Base-by-base conservation (phyloP, 208 protist species). In the Sergeia podlipaevii region DNA sequence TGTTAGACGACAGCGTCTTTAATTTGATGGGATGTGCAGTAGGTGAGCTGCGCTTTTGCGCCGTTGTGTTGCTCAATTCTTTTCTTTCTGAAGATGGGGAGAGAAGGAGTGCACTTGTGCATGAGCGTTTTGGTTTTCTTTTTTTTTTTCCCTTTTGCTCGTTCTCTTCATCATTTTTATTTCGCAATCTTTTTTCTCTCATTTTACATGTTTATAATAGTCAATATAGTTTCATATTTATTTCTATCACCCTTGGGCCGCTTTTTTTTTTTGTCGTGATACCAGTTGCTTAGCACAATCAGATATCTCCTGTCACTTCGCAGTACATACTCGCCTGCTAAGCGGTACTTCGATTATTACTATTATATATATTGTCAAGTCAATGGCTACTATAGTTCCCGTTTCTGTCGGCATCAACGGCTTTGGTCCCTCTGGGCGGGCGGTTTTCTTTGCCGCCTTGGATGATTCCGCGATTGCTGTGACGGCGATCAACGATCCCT, bases 401-500 rank as follows among this genome's bases (percentile, higher is more conserved):
- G 45, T 80, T 21, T 55, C 21, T 34, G 37, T 97, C 41, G 91
- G 95, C 34, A 98, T 98, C 68, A 99, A 98, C 75, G 97, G 97
- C 51, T 99, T 99, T 65, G 97, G 97, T 52, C 70, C 93, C 44
- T 89, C 98, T 48, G 97, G 97, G 36, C 79, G 96, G 33, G 44
- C 97, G 4, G 93, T 97, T 23, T 60, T 97, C 23, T 81, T 96
- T 44, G 85, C 93, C 24, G 70, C 85, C n/a, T 57, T 91, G 8
- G 45, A 73, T 21, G 76, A 90, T 45, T 59, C 77, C 18, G 36
- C 73, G 17, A 57, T 96, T 29, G 49, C 80, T 42, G 82, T 98
- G 24, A 80, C 91, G 8, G 81, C 85, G 17, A 87, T 99, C 56
- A 98, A 99, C 66, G 97, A 98, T 59, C 80, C 91, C 18, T 98